phyloP scores from a whole-genome alignment of 2,329 filamentous ascomycete genomes.

The Juglanconis juglandina region DNA sequence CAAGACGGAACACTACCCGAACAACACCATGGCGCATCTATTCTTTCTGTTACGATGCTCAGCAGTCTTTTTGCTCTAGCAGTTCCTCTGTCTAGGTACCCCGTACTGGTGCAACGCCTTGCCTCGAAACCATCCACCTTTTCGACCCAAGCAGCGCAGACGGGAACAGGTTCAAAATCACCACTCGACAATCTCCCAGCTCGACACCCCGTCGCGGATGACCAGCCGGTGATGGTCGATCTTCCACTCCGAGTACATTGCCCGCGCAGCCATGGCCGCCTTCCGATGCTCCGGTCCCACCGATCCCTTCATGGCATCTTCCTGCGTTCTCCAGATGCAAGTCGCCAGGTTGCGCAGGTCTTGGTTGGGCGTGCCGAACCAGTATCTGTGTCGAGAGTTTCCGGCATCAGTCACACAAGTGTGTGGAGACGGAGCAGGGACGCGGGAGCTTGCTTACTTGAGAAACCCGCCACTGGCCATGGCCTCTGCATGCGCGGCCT shows the following conservation, averaged over 20 bases:
- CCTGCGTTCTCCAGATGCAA: constrained; percentile 61
- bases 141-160: too few relatives aligned
- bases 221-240: constrained; percentile 69
- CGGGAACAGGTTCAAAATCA: not conserved
- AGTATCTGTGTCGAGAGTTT: constrained; percentile 57
- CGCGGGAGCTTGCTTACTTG: constrained; percentile 51
- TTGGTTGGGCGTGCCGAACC: constrained; percentile 74
- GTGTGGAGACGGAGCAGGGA: constrained; percentile 6
- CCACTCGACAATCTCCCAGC: constrained; percentile 24
- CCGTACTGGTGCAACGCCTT: too few relatives aligned
- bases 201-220: constrained; percentile 53
- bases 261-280: constrained; percentile 63
- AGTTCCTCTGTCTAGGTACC: too few relatives aligned
- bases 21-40: too few relatives aligned
- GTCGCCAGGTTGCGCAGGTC: constrained; percentile 78
- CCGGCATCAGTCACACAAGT: not conserved
- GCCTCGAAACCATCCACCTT: not conserved
- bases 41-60: too few relatives aligned
- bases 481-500: constrained; percentile 76
- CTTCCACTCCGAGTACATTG: constrained; percentile 62
- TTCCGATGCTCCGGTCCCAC: constrained; percentile 58
- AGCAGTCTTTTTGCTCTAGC: too few relatives aligned
- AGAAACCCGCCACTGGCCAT: constrained; percentile 75
- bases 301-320: constrained; percentile 58
- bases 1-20: too few relatives aligned